Conservation (phyloP, 108 stramenopile genomes). For the Pseudonitzschia pungens region DNA sequence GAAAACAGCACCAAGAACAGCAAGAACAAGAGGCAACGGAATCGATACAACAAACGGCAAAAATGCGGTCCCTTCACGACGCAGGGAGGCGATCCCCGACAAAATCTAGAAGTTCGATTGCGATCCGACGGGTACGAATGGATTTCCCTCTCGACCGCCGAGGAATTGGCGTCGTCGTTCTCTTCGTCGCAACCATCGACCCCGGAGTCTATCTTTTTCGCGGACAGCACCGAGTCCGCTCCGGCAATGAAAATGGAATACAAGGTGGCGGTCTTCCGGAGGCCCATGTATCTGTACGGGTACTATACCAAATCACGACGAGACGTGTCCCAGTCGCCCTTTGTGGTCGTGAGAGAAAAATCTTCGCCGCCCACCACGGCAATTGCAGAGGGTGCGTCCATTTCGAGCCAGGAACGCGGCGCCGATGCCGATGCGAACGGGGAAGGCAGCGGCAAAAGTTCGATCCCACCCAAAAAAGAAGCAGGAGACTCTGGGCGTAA, state of each 20-base stretch:
- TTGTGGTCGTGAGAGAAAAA: constrained; percentile 53
- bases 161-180: constrained; percentile 10
- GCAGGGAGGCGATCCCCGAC: constrained; percentile 78
- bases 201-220: not conserved
- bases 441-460: not conserved
- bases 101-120: constrained; percentile 53
- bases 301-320: constrained; percentile 72
- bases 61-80: constrained; percentile 23
- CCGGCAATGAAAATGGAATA: constrained; percentile 17
- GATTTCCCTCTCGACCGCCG: constrained; percentile 21
- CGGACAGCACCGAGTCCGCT: not conserved
- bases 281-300: constrained; percentile 66
- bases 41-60: constrained; percentile 45
- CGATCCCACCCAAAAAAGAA: constrained; percentile 8
- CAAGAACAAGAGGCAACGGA: constrained; percentile 25
- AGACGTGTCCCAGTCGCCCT: constrained; percentile 78
- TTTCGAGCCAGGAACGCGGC: not conserved
- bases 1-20: not conserved
- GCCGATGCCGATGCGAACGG: not conserved
- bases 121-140: constrained; percentile 28
- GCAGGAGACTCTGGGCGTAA: constrained; percentile 52
- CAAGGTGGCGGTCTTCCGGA: constrained; percentile 59
- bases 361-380: not conserved
- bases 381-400: not conserved
- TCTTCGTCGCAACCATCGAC: not conserved